Base-by-base conservation (phyloP, 1,284 basidiomycete species). In the Cystobasidiaceae sp. region DNA sequence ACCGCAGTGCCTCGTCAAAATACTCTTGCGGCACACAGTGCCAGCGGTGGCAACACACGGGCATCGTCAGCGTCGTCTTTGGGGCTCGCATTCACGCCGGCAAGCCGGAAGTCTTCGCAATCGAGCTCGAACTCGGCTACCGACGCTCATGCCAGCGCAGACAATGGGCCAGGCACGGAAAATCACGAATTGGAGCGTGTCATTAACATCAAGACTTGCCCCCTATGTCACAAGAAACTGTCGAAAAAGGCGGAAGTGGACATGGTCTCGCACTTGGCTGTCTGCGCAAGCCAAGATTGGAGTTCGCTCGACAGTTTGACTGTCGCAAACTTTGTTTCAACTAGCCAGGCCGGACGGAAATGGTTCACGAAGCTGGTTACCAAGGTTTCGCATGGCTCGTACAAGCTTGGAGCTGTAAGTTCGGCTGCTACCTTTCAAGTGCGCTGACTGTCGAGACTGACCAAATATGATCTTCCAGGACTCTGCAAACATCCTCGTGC, bases 401-500 rank as follows among this genome's bases (percentile, higher is more conserved):
- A 97, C 78, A 85, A 84, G 70, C 83, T 97, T 30, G 93, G 93
- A 6, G 93, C 93, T 69, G 88, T 89, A 70, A 67, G 86, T 82
- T 3, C 6, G 19, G 11, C 17, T 78, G 77, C 67, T 74, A 68
- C 63, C 49, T 30, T 1, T 41, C n/a, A 51, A 45, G 50, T 39
- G 3, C 2, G 9, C 3, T 3, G 17, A 13, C 0, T n/a, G 7
- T 23, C 19, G 28, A 15, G 23, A n/a, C 32, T 23, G 32, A 59
- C 46, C 7, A 6, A 17, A 25, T 1, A 17, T 50, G 2, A n/a
- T n/a, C n/a, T n/a, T 37, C 13, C 70, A 90, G 88, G 90, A 93
- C 73, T 91, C 88, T 55, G 94, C 93, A 52, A 97, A 97, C 75
- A 97, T 97, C 69, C 90, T 97, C 67, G 91, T 96, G 0, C 92